A percentile compares a stretch with the other conserved stretches of the same genome.
phyloP scores from a whole-genome alignment of 139 green algal species.

The Tetraselmis chui region DNA sequence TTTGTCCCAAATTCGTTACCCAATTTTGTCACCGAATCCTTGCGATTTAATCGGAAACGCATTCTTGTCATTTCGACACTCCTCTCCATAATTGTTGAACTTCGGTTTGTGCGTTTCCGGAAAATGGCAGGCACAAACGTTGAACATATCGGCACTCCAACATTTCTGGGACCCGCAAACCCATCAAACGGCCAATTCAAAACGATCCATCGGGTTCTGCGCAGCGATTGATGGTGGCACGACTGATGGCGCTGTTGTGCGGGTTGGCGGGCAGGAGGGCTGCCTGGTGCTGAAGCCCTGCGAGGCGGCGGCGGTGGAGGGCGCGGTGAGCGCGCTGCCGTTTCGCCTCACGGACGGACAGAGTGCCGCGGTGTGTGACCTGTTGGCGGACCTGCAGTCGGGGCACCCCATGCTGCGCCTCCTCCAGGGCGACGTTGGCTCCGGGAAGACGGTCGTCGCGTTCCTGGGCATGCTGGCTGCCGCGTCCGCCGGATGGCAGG shows the following conservation, averaged over 20 bases:
- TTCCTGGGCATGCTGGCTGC: conserved; percentile 69
- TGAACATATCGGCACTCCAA: too few species aligned
- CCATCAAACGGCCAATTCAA: too few species aligned
- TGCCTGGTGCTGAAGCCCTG: not conserved
- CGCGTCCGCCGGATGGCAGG: conserved; percentile 38
- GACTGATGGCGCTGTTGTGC: conserved; percentile 1
- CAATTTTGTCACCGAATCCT: too few species aligned
- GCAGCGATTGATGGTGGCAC: not conserved
- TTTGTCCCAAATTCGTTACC: not conserved
- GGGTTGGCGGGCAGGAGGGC: not conserved
- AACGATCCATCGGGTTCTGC: too few species aligned
- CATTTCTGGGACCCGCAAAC: too few species aligned
- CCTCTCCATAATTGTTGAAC: too few species aligned
- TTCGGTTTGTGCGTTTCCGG: too few species aligned
- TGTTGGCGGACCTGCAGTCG: conserved; percentile 45
- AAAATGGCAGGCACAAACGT: too few species aligned
- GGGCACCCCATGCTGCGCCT: conserved; percentile 66
- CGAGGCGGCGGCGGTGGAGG: conserved; percentile 5
- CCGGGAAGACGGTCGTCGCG: conserved; percentile 89
- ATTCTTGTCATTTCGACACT: too few species aligned
- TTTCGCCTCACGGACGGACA: conserved; percentile 49
- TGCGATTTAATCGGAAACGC: too few species aligned
- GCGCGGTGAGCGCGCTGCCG: conserved; percentile 18
- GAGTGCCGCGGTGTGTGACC: conserved; percentile 31
- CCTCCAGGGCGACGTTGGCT: conserved; percentile 93